These are phyloP conservation scores for Begonia loranthoides DNA, from an alignment of 306 rosid genomes.

Conservation along the genomic window DNA sequence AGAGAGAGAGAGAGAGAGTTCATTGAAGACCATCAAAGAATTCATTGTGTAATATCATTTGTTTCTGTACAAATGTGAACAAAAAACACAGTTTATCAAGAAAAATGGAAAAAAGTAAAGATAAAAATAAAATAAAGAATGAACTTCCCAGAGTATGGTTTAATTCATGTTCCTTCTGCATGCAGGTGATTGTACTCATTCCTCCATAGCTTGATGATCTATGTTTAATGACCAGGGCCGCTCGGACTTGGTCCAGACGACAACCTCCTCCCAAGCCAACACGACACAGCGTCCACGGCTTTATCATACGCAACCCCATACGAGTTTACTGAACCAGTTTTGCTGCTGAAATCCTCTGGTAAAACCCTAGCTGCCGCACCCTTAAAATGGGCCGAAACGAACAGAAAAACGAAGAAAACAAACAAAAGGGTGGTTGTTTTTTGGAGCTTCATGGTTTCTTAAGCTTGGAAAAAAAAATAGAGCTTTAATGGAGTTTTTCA, in stretches of 20 bases:
- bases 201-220: too few relatives aligned
- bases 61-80: too few relatives aligned
- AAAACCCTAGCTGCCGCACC: conserved; percentile 20
- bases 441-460: conserved; percentile 13
- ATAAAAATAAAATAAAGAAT: too few relatives aligned
- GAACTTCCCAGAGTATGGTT: too few relatives aligned
- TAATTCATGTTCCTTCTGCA: too few relatives aligned
- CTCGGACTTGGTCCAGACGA: conserved; percentile 11
- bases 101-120: too few relatives aligned
- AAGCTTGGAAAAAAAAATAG: conserved; percentile 14
- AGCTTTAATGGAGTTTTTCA: background rate
- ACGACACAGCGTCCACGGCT: conserved; percentile 2
- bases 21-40: too few relatives aligned
- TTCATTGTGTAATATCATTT: too few relatives aligned
- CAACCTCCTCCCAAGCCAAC: conserved; percentile 4
- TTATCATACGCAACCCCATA: conserved; percentile 4
- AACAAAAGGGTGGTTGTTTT: conserved; percentile 9
- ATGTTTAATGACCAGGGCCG: conserved; percentile 6
- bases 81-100: too few relatives aligned
- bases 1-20: too few relatives aligned
- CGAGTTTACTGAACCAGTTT: conserved; percentile 6
- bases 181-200: too few relatives aligned
- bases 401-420: conserved; percentile 4
- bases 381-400: conserved; percentile 5
- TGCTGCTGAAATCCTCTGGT: conserved; percentile 13